Base-by-base conservation (phyloP, 371 early-diverging fungal genomes). In the Rhizopus microsporus region DNA sequence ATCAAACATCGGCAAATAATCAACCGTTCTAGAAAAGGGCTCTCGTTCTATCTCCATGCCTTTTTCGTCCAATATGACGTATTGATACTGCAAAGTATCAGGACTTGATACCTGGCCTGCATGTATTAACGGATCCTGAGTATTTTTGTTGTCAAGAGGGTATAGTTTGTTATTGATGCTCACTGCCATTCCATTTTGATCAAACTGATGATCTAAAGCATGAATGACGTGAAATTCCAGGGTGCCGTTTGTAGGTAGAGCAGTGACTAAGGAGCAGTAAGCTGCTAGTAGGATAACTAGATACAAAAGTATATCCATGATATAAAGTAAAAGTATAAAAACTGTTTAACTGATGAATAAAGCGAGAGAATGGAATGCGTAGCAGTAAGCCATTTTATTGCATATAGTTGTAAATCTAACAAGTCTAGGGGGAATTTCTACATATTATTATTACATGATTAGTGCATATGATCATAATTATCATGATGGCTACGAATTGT, bases 41-140 rank as follows among this genome's bases (percentile, higher is more conserved):
- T 75, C 75, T 23, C 54, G 50, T 0, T 69, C 62, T 4, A 65
- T 31, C 2, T 59, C 32, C 4, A 60, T 13, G 13, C 53, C 47
- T 2, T 60, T 53, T 3, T 45, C 32, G 35, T 64, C 42, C 9
- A 71, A 8, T 2, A 60, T 42, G 2, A 72, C 45, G 44, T 67
- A 75, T 16, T 63, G 62, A 44, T 75, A 71, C 4, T 50, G 44
- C 17, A 35, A 53, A 4, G 42, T 51, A 3, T 45, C 50, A 23
- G n/a, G 2, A 10, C 15, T 2, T 6, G 68, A 59, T 16, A 65
- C 54, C 7, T 48, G 50, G 1, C 66, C 69, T 1, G 61, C 47
- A 37, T 71, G 59, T 0, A 75, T 10, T 32, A 75, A 44, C 4
- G 60, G 50, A 15, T 72, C 65, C 5, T 17, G 1, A 6, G 53